Conservation (phyloP, 371 early-diverging fungal genomes). For the Lichtheimia hyalospora region DNA sequence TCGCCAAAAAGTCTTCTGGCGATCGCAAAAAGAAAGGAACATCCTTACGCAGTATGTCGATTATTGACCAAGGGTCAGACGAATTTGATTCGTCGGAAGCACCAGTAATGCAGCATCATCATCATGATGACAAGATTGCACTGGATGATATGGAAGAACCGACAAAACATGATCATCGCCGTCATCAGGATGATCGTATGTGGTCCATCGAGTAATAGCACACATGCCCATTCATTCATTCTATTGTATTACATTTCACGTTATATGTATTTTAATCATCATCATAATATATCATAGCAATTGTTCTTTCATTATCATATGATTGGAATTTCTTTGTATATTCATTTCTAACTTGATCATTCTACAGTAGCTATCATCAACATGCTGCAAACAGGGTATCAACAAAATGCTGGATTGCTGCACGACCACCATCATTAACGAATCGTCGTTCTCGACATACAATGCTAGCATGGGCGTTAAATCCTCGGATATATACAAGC, state of each 20-base stretch:
- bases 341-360: too few species aligned
- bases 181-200: too few species aligned
- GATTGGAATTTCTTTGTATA: too few species aligned
- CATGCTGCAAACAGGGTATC: conserved; percentile 11
- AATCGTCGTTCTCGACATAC: conserved; percentile 29
- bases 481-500: conserved; percentile 39
- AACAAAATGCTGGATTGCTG: conserved; percentile 22
- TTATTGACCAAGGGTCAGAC: conserved; percentile 30
- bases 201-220: too few species aligned
- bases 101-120: not conserved
- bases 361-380: not conserved
- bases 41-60: conserved; percentile 11
- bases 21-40: conserved; percentile 12
- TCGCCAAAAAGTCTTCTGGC: conserved; percentile 6
- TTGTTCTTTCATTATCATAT: too few species aligned
- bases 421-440: conserved; percentile 13
- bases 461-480: conserved; percentile 64
- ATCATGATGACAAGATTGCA: not conserved
- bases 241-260: too few species aligned
- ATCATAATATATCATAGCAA: too few species aligned
- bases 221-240: too few species aligned
- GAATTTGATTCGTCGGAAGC: conserved; percentile 12
- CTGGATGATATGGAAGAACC: not conserved
- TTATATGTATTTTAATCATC: too few species aligned
- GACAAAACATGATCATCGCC: too few species aligned